Evolutionary conservation across 768 basidiomycete genomes (phyloP), one percentile per base, ranked within the genome.

Genomic region (Naganishia randhawae): DNA sequence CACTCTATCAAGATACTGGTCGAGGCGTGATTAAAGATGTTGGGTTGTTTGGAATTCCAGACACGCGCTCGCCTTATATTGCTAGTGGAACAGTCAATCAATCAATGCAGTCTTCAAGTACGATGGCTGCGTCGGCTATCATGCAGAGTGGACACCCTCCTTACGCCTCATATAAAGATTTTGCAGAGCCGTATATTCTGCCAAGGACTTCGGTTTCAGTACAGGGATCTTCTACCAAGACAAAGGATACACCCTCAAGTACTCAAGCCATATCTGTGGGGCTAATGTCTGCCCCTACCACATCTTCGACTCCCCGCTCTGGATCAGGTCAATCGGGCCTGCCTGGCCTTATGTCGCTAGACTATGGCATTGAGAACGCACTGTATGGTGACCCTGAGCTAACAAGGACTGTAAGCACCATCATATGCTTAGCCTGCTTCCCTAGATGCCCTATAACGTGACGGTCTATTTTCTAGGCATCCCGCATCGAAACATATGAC

Each of bases 221-320:
- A 16, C 57, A 35, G 22, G 37, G n/a, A 22, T 25, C 35, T 37
- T 41, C 57, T 2, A 25, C 13, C 27, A 61, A 25, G 41, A 61
- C 37, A 9, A 39, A 35, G 39, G 57, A 61, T 16, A 61, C 57
- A 14, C 32, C 57, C 7, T 41, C 57, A 14, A 61, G 57, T 19
- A 11, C 41, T n/a, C 57, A 61, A 41, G 57, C 37, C 29, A 39
- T 41, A 61, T 61, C 57, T 22, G 57, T 25, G 5, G 32, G 35
- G 16, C 22, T 29, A 3, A 29, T 39, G 10, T 61, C 37, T 41
- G 57, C 37, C 10, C 6, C 35, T 8, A 41, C 57, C 17, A 25
- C 57, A 29, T 13, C 6, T 13, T 61, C 57, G 22, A 41, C 57
- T 25, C 37, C 57, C 7, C 22, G n/a, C 14, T 61, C 57, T 3